Evolutionary conservation across 768 basidiomycete species (phyloP), one percentile per base, ranked within the genome.

Genomic region (Pholiota molesta): DNA sequence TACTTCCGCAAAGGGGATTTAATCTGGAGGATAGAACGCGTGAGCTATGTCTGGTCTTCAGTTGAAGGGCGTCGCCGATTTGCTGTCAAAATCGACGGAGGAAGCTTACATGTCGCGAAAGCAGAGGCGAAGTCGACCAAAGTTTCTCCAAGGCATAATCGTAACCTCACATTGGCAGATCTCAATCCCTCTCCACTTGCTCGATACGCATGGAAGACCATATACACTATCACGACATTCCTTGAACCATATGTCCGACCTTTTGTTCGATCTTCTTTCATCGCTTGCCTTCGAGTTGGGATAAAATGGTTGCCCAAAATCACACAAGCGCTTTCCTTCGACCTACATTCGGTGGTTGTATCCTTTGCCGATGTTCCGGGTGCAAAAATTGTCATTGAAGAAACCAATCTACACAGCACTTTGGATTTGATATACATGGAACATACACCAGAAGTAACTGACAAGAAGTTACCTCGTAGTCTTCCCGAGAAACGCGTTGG

Each of bases 291-390:
- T 29, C 86, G 86, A 23, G 69, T 87, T 61, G 72, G 82, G 61
- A 89, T 92, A 63, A 81, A 81, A 54, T 84, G 83, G 73, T 78
- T 92, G 1, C 91, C 91, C n/a, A 78, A 80, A 55, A 79, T 92
- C 52, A 86, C 86, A 33, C 86, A 88, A 65, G 83, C 85, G 0
- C 71, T 92, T 26, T 85, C 88, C 52, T 86, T 92, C 45, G 90
- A 92, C 61, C 71, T 92, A 1, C 82, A 86, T 65, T 79, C 80
- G 17, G 82, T 83, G 3, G 73, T 79, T 3, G 65, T 91, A 19
- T 81, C 80, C 2, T 83, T 86, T 44, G 69, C 80, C 13, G 83
- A 81, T 28, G 67, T 83, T 14, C 82, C 84, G 39, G 86, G 83
- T 28, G 78, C 81, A 16, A 79, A 80, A 63, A 68, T 91, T n/a